Evolutionary conservation across 768 basidiomycete species (phyloP).

Genomic region (Kwoniella dendrophila): DNA sequence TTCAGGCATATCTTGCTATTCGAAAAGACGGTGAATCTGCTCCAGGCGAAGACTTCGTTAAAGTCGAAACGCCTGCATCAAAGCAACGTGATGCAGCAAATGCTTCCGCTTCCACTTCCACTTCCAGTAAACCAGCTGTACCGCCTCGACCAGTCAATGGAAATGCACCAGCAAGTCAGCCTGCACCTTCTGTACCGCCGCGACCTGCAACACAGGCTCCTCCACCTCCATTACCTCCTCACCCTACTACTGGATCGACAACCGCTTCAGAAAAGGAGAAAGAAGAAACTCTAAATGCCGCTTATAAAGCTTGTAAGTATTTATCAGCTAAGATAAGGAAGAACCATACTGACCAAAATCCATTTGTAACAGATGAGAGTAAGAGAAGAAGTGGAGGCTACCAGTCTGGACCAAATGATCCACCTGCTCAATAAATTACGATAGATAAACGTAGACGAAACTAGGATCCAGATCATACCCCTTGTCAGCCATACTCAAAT

Average conservation of each 20-base stretch:
- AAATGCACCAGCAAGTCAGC: not conserved
- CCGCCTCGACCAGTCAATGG: conserved; percentile 5
- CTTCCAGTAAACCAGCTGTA: conserved; percentile 2
- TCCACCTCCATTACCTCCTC: not conserved
- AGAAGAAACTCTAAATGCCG: conserved; percentile 27
- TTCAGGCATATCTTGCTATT: conserved; percentile 51
- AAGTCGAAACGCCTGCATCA: conserved; percentile 52
- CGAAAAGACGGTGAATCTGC: conserved; percentile 47
- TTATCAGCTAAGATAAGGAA: not conserved
- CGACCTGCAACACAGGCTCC: conserved; percentile 23
- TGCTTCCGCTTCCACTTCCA: not conserved
- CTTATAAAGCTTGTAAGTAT: conserved; percentile 29
- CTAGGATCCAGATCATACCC: no score
- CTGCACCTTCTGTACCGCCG: conserved; percentile 26
- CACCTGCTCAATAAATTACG: no score
- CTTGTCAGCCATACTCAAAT: no score
- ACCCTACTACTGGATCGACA: not conserved
- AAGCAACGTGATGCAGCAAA: conserved; percentile 45
- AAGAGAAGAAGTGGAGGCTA: conserved; percentile 15
- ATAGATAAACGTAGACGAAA: no score
- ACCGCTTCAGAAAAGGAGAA: conserved; percentile 11
- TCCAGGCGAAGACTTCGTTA: conserved; percentile 48
- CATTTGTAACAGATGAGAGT: conserved; percentile 16
- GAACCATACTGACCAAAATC: not conserved
- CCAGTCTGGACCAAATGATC: conserved; percentile 9